Conservation (phyloP, 257 asterid species). For the Solanum ossicruentum region DNA sequence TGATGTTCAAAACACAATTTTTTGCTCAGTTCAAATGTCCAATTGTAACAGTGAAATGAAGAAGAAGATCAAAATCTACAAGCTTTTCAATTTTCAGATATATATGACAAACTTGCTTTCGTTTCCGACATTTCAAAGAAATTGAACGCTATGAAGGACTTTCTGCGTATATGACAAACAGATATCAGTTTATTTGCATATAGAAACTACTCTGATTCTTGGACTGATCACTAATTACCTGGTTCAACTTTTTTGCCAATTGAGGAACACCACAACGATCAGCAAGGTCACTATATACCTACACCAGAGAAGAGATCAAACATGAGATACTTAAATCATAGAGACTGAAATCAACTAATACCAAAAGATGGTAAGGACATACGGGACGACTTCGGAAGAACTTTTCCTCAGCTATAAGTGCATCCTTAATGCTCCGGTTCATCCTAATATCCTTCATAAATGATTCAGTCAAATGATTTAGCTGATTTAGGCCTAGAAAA, state of each 20-base stretch:
- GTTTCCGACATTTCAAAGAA: not conserved
- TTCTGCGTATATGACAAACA: not conserved
- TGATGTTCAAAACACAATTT: not conserved
- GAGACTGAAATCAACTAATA: not conserved
- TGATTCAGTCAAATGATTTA: not conserved
- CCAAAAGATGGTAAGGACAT: slow-evolving; percentile 8
- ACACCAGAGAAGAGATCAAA: not conserved
- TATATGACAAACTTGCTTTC: not conserved
- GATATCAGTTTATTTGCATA: not conserved
- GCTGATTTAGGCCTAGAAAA: not conserved
- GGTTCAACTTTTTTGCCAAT: slow-evolving; percentile 97
- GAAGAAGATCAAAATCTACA: not conserved
- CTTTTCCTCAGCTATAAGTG: slow-evolving; percentile 82
- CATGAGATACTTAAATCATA: not conserved
- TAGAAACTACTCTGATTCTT: not conserved
- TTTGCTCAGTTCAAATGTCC: not conserved
- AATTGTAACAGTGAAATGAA: not conserved
- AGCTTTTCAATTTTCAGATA: not conserved
- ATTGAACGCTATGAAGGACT: not conserved
- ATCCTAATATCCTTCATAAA: slow-evolving; percentile 56
- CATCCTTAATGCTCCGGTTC: slow-evolving; percentile 78
- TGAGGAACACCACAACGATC: slow-evolving; percentile 94
- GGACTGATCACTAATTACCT: slow-evolving; percentile 39
- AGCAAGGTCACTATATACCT: slow-evolving; percentile 85
- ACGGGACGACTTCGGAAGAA: slow-evolving; percentile 81